These are phyloP conservation scores for Xylaria venustula DNA, from an alignment of 495 filamentous ascomycete genomes.

Conservation along the genomic window DNA sequence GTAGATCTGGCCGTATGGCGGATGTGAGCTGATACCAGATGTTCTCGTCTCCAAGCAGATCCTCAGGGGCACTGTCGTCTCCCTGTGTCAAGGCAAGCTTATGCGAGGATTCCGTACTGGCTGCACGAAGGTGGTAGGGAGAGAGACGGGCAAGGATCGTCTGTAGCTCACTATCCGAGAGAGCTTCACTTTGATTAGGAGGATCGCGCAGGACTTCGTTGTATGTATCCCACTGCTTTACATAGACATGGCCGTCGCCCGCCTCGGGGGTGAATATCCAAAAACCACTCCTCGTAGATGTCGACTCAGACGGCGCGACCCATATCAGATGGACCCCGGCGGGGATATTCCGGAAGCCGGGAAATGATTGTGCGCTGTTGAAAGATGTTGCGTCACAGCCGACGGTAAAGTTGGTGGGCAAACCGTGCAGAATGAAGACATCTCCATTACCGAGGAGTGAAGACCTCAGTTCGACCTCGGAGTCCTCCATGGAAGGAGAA, in stretches of 20 bases:
- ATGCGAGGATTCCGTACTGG: slow-evolving; percentile 12
- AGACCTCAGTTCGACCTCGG: slow-evolving; percentile 3
- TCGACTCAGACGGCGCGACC: slow-evolving; percentile 50
- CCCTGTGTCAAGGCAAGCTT: slow-evolving; percentile 9
- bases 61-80: slow-evolving; percentile 3
- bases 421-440: slow-evolving; percentile 39
- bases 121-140: slow-evolving; percentile 33
- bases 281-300: slow-evolving; percentile 52
- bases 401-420: slow-evolving; percentile 41
- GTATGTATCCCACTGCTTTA: slow-evolving; percentile 61
- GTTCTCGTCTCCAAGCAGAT: slow-evolving; percentile 16
- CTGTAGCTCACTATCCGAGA: slow-evolving; percentile 34
- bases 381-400: slow-evolving; percentile 48
- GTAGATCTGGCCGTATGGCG: slow-evolving; percentile 44
- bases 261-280: slow-evolving; percentile 52
- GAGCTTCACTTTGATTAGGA: slow-evolving; percentile 33
- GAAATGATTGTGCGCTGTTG: slow-evolving; percentile 38
- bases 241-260: slow-evolving; percentile 37
- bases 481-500: slow-evolving; percentile 16
- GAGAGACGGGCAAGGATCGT: slow-evolving; percentile 35
- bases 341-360: slow-evolving; percentile 60
- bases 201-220: slow-evolving; percentile 45
- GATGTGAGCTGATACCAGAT: slow-evolving; percentile 50
- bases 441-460: slow-evolving; percentile 35
- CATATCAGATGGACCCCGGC: slow-evolving; percentile 58